A percentile compares a stretch with the other conserved stretches of the same genome.
These are phyloP conservation scores for Lipomyces lipofer DNA, from an alignment of 805 yeast species.

Conservation along the genomic window DNA sequence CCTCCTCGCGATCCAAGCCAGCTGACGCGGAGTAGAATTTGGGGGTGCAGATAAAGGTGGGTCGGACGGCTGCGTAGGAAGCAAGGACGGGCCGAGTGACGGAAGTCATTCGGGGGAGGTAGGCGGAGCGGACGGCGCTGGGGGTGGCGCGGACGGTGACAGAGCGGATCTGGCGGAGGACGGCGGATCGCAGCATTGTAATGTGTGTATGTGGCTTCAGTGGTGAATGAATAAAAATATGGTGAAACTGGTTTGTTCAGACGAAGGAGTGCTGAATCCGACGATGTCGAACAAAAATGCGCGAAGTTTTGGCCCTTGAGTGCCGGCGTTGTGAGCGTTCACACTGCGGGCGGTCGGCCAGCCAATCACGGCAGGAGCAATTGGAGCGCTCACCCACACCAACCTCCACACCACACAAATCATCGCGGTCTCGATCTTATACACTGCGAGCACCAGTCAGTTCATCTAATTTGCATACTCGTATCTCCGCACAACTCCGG, in stretches of 20 bases:
- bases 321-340: too few relatives aligned
- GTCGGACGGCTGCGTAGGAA: slow-evolving; percentile 12
- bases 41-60: slow-evolving; percentile 1
- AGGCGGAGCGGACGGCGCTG: slow-evolving; percentile 6
- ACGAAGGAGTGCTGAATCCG: too few relatives aligned
- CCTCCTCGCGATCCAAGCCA: slow-evolving; percentile 72
- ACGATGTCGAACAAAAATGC: too few relatives aligned
- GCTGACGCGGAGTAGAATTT: slow-evolving; percentile 62
- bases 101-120: slow-evolving; percentile 6
- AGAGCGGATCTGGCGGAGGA: slow-evolving; percentile 1
- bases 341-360: too few relatives aligned
- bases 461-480: too few relatives aligned
- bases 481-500: too few relatives aligned
- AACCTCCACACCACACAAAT: too few relatives aligned
- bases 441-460: too few relatives aligned
- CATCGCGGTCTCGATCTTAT: too few relatives aligned
- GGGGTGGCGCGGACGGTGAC: neutral
- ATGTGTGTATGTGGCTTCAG: neutral
- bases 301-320: too few relatives aligned
- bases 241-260: too few relatives aligned
- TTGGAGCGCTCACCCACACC: too few relatives aligned
- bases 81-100: slow-evolving; percentile 4
- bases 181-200: neutral
- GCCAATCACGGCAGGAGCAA: neutral
- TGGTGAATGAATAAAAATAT: neutral